These are phyloP conservation scores for Stagonosporopsis rhizophila DNA, from an alignment of 2,329 filamentous ascomycete genomes.

Conservation along the genomic window DNA sequence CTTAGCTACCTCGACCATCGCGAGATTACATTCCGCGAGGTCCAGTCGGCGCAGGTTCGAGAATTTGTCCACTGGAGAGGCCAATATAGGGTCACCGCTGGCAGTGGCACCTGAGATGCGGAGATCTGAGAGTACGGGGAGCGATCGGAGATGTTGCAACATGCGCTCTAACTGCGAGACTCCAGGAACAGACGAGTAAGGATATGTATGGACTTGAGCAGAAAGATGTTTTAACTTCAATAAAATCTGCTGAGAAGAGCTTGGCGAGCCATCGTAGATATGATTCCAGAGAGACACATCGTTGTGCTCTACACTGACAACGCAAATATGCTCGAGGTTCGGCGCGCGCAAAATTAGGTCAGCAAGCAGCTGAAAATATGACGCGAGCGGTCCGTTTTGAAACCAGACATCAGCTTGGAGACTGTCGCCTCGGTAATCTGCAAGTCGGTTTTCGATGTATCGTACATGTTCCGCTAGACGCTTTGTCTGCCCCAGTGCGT, in stretches of 20 bases:
- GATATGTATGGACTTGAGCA: constrained; percentile 25
- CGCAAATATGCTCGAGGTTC: constrained; percentile 33
- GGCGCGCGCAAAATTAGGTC: constrained; percentile 21
- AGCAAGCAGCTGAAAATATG: constrained; percentile 33
- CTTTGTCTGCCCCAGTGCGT: neutral
- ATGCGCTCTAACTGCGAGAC: constrained; percentile 13
- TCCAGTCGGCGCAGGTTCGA: constrained; percentile 28
- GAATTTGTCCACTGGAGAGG: neutral
- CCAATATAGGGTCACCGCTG: neutral
- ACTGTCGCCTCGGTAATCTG: constrained; percentile 31
- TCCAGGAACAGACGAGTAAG: neutral
- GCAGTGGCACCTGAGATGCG: constrained; percentile 21
- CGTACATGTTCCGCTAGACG: constrained; percentile 20
- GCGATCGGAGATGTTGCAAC: constrained; percentile 12
- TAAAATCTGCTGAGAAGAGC: constrained; percentile 6
- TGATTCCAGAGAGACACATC: constrained; percentile 33
- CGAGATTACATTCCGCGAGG: constrained; percentile 26
- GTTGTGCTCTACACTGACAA: constrained; percentile 31
- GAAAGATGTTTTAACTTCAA: constrained; percentile 25
- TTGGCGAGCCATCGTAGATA: constrained; percentile 3
- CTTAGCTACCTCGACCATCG: constrained; percentile 14
- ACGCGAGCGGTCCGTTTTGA: constrained; percentile 5
- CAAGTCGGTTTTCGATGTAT: constrained; percentile 38
- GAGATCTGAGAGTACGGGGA: constrained; percentile 24
- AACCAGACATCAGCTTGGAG: constrained; percentile 19